A percentile compares a stretch with the other conserved stretches of the same genome.
Evolutionary conservation across 164 flowering plant species (phyloP).

Genomic region (Dillenia suffruticosa): DNA sequence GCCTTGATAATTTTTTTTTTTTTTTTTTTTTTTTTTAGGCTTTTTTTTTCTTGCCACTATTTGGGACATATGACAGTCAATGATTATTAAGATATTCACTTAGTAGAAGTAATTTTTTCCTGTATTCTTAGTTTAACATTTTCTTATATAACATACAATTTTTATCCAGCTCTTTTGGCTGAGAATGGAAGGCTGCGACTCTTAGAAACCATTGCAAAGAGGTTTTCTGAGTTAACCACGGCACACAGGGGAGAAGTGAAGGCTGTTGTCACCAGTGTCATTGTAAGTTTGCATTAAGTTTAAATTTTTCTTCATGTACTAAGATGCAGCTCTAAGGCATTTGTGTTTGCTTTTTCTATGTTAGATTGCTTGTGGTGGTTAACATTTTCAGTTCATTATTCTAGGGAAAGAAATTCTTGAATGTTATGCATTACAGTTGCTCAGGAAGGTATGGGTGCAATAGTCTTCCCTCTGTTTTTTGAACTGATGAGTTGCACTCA

Average conservation of each 20-base stretch:
- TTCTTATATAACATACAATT: not conserved
- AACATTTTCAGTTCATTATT: not conserved
- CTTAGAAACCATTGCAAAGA: slow-evolving; percentile 58
- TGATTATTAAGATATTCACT: not conserved
- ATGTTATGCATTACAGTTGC: too few species aligned
- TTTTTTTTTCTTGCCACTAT: not conserved
- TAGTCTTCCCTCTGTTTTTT: too few species aligned
- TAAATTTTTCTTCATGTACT: not conserved
- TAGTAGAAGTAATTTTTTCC: not conserved
- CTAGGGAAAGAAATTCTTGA: too few species aligned
- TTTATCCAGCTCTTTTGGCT: slow-evolving; percentile 58
- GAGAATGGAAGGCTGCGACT: slow-evolving; percentile 67
- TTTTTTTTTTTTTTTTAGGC: not conserved
- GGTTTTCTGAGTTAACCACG: slow-evolving; percentile 67
- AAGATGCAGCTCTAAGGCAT: too few species aligned
- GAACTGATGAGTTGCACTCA: too few species aligned
- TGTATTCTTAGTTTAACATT: slow-evolving; percentile 1
- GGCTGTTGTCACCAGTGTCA: slow-evolving; percentile 74
- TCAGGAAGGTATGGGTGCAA: too few species aligned
- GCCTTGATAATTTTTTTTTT: too few species aligned
- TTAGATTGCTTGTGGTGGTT: not conserved
- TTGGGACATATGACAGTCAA: not conserved
- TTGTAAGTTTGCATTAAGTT: slow-evolving; percentile 45
- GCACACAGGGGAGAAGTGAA: slow-evolving; percentile 81
- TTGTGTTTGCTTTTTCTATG: not conserved